Percentiles rank a stretch among this genome's conserved stretches.
phyloP scores from a whole-genome alignment of 2,329 filamentous ascomycete genomes.

The Claviceps sorghi region DNA sequence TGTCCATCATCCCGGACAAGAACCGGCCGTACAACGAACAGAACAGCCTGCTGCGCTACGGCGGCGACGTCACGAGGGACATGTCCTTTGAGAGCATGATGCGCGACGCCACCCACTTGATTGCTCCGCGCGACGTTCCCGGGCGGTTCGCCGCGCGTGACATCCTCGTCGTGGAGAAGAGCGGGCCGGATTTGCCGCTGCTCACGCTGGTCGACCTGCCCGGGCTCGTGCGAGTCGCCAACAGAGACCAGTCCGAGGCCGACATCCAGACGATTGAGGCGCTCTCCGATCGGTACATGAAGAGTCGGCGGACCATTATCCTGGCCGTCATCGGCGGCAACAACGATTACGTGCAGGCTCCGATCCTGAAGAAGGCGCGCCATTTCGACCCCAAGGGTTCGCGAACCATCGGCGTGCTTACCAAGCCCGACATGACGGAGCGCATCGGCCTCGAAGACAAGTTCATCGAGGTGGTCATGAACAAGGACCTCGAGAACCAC shows the following conservation, averaged over 20 bases:
- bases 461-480: slow-evolving; percentile 37
- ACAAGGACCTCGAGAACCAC: slow-evolving; percentile 34
- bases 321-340: slow-evolving; percentile 41
- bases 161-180: slow-evolving; percentile 44
- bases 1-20: slow-evolving; percentile 42
- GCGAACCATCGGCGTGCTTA: slow-evolving; percentile 36
- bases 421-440: slow-evolving; percentile 38
- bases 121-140: slow-evolving; percentile 34
- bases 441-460: slow-evolving; percentile 38
- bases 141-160: slow-evolving; percentile 37
- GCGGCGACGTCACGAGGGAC: slow-evolving; percentile 28
- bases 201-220: slow-evolving; percentile 49
- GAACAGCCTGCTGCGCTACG: slow-evolving; percentile 31
- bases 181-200: slow-evolving; percentile 42
- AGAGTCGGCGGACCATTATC: slow-evolving; percentile 39
- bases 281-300: slow-evolving; percentile 40
- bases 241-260: slow-evolving; percentile 34
- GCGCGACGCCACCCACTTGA: slow-evolving; percentile 34
- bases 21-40: slow-evolving; percentile 31
- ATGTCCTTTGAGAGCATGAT: slow-evolving; percentile 36
- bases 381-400: slow-evolving; percentile 34
- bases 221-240: slow-evolving; percentile 40
- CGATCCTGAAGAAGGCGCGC: slow-evolving; percentile 35
- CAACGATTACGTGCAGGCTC: slow-evolving; percentile 38
- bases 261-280: slow-evolving; percentile 38